Percentiles rank a stretch among this genome's conserved stretches.
These are phyloP conservation scores for Monilinia vaccinii-corymbosi DNA, from an alignment of 2,329 filamentous ascomycete genomes.

Conservation along the genomic window DNA sequence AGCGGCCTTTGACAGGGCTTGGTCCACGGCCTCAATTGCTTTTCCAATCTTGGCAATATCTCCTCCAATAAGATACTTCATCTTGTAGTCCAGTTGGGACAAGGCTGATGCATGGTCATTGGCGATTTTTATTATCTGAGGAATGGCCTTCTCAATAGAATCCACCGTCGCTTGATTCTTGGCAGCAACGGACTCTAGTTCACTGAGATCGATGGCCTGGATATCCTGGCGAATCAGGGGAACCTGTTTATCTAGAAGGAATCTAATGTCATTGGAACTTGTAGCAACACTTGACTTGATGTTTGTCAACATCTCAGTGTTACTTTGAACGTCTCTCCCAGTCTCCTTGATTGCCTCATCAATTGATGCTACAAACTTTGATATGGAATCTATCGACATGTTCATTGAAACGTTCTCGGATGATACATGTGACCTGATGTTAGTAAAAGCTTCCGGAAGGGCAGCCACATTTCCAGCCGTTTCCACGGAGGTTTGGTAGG, in stretches of 20 bases:
- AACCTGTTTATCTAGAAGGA: slow-evolving; percentile 12
- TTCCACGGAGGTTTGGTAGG: slow-evolving; percentile 2
- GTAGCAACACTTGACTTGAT: slow-evolving; percentile 10
- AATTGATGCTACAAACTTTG: slow-evolving; percentile 10
- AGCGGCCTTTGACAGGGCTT: slow-evolving; percentile 10
- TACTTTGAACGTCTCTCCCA: slow-evolving; percentile 10
- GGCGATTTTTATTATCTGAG: slow-evolving; percentile 7
- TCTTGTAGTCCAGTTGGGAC: slow-evolving; percentile 9
- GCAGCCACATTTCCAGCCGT: neutral
- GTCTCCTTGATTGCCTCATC: slow-evolving; percentile 11
- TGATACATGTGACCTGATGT: slow-evolving; percentile 8
- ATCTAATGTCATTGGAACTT: slow-evolving; percentile 12
- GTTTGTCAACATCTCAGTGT: slow-evolving; percentile 11
- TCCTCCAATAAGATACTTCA: slow-evolving; percentile 8
- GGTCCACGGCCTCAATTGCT: slow-evolving; percentile 9
- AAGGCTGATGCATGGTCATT: slow-evolving; percentile 10
- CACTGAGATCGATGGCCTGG: slow-evolving; percentile 10
- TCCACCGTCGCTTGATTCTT: slow-evolving; percentile 8
- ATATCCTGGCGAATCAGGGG: slow-evolving; percentile 13
- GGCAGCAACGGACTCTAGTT: slow-evolving; percentile 1
- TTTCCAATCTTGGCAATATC: slow-evolving; percentile 12
- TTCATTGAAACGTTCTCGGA: slow-evolving; percentile 10
- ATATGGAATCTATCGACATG: slow-evolving; percentile 9
- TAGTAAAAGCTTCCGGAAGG: slow-evolving; percentile 10
- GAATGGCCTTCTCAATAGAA: slow-evolving; percentile 8